A percentile compares a stretch with the other conserved stretches of the same genome.
These are phyloP conservation scores for Colletotrichum coccodes DNA, from an alignment of 2,329 filamentous ascomycete genomes.

Conservation along the genomic window DNA sequence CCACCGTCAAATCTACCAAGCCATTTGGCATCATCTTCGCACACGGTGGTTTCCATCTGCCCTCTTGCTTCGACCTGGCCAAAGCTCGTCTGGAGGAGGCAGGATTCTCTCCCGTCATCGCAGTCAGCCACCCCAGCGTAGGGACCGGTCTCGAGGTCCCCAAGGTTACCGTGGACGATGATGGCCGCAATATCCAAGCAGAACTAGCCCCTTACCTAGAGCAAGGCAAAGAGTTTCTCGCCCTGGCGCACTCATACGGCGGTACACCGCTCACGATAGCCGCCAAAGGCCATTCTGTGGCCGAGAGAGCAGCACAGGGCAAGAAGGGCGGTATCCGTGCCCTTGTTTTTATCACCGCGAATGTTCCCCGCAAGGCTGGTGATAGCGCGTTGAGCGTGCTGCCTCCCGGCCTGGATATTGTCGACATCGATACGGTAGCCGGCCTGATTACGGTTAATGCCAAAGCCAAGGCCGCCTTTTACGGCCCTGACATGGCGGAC, in stretches of 20 bases:
- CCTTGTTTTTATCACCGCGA: slow-evolving; percentile 1
- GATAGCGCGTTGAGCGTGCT: slow-evolving; percentile 12
- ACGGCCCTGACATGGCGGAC: slow-evolving; percentile 19
- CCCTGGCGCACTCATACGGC: slow-evolving; percentile 15
- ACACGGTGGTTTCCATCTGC: slow-evolving; percentile 7
- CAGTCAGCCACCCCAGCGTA: slow-evolving; percentile 11
- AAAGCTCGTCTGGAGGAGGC: background rate
- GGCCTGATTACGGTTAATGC: slow-evolving; percentile 5
- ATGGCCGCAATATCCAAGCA: slow-evolving; percentile 8
- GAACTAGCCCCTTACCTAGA: background rate
- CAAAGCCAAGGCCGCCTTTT: slow-evolving; percentile 15
- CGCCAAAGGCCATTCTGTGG: background rate
- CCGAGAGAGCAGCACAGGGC: background rate
- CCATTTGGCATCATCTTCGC: slow-evolving; percentile 9
- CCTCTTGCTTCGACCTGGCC: slow-evolving; percentile 15
- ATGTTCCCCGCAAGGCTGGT: slow-evolving; percentile 8
- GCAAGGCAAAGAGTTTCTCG: slow-evolving; percentile 11
- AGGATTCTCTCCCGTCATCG: slow-evolving; percentile 14
- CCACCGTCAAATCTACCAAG: no score
- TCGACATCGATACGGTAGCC: background rate
- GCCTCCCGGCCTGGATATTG: slow-evolving; percentile 10
- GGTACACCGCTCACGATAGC: slow-evolving; percentile 11
- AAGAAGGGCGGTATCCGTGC: slow-evolving; percentile 10
- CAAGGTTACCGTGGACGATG: slow-evolving; percentile 6
- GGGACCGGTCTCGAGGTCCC: background rate